Percentiles rank a stretch among this genome's conserved stretches.
These are phyloP conservation scores for Phycomyces nitens DNA, from an alignment of 192 early-diverging fungal genomes.

Conservation along the genomic window DNA sequence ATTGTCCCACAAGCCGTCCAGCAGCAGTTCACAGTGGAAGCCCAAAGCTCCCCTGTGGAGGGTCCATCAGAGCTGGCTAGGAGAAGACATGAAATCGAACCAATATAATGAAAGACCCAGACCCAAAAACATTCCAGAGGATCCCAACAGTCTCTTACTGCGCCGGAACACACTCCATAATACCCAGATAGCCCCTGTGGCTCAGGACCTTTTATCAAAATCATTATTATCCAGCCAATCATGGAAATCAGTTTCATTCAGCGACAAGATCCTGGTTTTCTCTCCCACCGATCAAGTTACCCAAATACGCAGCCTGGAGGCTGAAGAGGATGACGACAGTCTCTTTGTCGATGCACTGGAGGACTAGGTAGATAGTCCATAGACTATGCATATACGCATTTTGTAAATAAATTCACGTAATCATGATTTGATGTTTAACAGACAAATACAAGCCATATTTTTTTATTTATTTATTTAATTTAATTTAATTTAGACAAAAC, in stretches of 20 bases:
- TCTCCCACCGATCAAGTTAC: neutral
- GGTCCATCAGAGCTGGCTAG: neutral
- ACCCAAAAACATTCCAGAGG: neutral
- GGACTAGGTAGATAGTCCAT: neutral
- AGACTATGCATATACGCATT: conserved; percentile 1
- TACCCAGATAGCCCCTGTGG: neutral
- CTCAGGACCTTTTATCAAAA: neutral
- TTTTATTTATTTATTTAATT: too few relatives aligned
- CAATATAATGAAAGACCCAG: neutral
- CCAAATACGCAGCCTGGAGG: too few relatives aligned
- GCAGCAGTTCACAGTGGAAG: neutral
- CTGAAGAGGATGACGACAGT: conserved; percentile 5
- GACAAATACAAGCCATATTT: too few relatives aligned
- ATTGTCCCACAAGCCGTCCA: neutral
- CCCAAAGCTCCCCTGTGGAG: neutral
- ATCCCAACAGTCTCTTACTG: neutral
- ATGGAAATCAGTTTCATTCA: conserved; percentile 18
- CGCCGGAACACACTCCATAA: neutral
- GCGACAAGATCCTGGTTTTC: conserved; percentile 10
- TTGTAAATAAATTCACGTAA: neutral
- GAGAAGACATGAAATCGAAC: neutral
- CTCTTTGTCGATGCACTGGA: conserved; percentile 16
- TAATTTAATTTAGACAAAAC: too few relatives aligned
- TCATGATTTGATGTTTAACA: conserved; percentile 2
- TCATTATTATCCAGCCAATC: neutral